Conservation (phyloP, 164 flowering plant species). For the Vitis cinerea region DNA sequence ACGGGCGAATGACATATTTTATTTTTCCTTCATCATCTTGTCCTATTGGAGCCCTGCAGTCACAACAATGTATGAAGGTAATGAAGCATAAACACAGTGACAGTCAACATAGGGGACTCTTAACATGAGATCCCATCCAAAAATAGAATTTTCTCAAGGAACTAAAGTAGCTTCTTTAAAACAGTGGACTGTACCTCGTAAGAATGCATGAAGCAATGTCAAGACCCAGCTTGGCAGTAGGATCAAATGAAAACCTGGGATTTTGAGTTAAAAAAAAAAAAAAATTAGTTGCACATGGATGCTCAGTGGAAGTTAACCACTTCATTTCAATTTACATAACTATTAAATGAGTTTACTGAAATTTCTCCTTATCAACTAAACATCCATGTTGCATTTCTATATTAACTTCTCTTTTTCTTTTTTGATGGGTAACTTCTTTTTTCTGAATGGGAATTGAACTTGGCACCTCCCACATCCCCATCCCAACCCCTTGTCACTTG, state of each 20-base stretch:
- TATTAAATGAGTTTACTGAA: too few relatives aligned
- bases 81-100: neutral
- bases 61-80: constrained; percentile 9
- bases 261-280: constrained; percentile 8
- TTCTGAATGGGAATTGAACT: too few relatives aligned
- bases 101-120: neutral
- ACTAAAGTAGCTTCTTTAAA: neutral
- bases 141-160: neutral
- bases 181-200: constrained; percentile 59
- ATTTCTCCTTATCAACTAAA: too few relatives aligned
- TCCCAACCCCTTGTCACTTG: too few relatives aligned
- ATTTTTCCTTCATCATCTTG: constrained; percentile 82
- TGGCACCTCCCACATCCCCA: too few relatives aligned
- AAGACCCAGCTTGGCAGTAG: constrained; percentile 79
- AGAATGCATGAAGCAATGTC: constrained; percentile 89
- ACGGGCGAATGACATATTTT: constrained; percentile 95
- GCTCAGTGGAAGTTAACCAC: too few relatives aligned
- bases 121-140: neutral
- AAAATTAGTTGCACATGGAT: neutral
- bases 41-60: constrained; percentile 79
- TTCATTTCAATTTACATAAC: too few relatives aligned
- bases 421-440: too few relatives aligned
- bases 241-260: constrained; percentile 92
- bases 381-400: too few relatives aligned
- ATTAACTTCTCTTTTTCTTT: too few relatives aligned